Base-by-base conservation (phyloP, 192 early-diverging fungal genomes). In the Diversispora eburnea region DNA sequence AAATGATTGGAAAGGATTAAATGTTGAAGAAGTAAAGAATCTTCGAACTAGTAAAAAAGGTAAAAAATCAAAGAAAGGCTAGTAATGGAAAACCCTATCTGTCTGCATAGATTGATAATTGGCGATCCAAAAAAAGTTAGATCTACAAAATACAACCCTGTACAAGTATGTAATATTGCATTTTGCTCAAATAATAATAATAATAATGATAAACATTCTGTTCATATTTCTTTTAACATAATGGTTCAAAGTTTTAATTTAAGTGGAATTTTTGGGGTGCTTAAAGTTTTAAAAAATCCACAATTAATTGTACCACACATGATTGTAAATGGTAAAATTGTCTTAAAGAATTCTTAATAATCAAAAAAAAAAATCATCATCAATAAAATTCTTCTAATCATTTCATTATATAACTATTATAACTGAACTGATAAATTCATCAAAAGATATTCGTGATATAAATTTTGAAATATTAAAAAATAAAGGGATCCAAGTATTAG, bases 221-320 rank as follows among this genome's bases (percentile, higher is more conserved):
- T 2, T 33, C 25, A 33, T 33, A 33, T 33, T 33, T 33, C 25
- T 56, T 56, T 8, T n/a, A n/a, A 56, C 55, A 4, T 12, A 64
- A 92, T 92, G 91, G 90, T 85, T 9, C 95, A 97, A 78, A 91
- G 88, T 77, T 79, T 94, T 33, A 97, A 97, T 77, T 17, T 84
- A 0, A 80, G 88, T 5, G 92, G 85, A 17, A 67, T 97, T 56
- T 54, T 82, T 8, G 84, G 87, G 5, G 70, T 79, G 6, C 80
- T 86, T 72, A 72, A 80, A 13, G 76, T 91, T 49, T 55, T 94
- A 17, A 60, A 76, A 17, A 87, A 85, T 10, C 91, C 93, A 5
- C 78, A 84, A 19, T 84, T 97, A 49, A 83, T 89, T 46, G 62
- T 95, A 20, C 95, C 95, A 9, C 87, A 92, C 65, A 66, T 92